Evolutionary conservation across 75 land plant species (phyloP), one percentile per base, ranked within the genome.

Genomic region (Pinus tabuliformis): DNA sequence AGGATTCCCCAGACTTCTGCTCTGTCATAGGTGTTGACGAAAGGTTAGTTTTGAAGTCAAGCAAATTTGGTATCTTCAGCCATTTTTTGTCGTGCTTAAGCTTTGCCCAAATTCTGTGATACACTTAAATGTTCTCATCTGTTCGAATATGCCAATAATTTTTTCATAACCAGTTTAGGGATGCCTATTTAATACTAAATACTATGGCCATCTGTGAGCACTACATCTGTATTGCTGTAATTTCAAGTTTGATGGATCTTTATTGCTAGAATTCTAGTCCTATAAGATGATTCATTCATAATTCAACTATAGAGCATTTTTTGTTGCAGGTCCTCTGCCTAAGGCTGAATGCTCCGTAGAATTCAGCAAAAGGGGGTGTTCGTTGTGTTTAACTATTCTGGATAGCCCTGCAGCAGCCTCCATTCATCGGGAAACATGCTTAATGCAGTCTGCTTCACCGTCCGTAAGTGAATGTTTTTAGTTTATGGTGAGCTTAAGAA

Each of bases 331-430:
- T 79, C 88, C 83, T 49, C 71, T 90, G 75, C 78, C 89, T 17
- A 94, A 92, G 57, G 81, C 66, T 14, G 76, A 82, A 21, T 91
- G 97, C 83, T 86, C 89, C 1, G 70, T 30, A 62, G 76, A 83
- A 42, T 90, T 92, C 72, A 61, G 58, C n/a, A 59, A 79, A 20
- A 70, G 70, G 70, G 91, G 97, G 14, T 91, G 94, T 65, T 28
- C 62, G 18, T 73, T 90, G 59, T 94, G 97, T 78, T 65, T 92
- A 72, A 86, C 68, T 52, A 37, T 90, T 24, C 77, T 92, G 62
- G 86, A 90, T 26, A 83, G 77, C 72, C 78, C 82, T 20, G 58
- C 57, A 17, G 77, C 78, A 42, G 84, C 82, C 30, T 30, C 73
- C 0, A 18, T 30, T 26, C 97, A 94, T 73, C 78, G 72, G 60